Evolutionary conservation across 2,329 filamentous ascomycete genomes (phyloP), one percentile per base, ranked within the genome.

Genomic region (Stenocarpella maydis): DNA sequence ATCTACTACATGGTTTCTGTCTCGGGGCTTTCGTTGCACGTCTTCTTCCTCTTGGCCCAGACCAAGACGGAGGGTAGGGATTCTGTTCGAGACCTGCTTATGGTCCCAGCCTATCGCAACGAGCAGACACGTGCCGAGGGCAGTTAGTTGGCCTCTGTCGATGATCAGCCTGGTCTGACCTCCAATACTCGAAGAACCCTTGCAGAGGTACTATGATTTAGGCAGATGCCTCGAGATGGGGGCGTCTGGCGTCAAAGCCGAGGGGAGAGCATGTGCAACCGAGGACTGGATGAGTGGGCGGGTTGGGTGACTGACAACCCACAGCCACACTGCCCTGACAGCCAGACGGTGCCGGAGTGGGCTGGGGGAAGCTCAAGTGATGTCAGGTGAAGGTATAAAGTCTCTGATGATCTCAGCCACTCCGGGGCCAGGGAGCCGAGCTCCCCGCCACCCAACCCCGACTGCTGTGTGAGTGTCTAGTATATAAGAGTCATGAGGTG

Each of bases 341-440:
- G 8, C 17, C 55, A 34, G n/a, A n/a, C 5, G 10, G 19, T 47
- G 26, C 19, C 21, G 58, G 19, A 47, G 58, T 61, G 58, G 58
- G 58, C 58, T 21, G 58, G 34, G 41, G 58, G 41, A 24, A 47
- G 58, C 26, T 61, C n/a, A n/a, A n/a, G n/a, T n/a, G n/a, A n/a
- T 61, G 58, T 61, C 58, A 61, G 58, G 58, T 61, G 58, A 61
- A 61, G 26, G 26, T 47, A 34, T 61, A 61, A 61, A 47, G 41
- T 19, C 41, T 14, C 34, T 14, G 58, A 19, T 61, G 58, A 61
- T 61, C 58, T 37, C 58, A 61, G 58, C 58, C 58, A 61, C 58
- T 47, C 47, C 39, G 39, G 55, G 58, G 58, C 47, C 41, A 61
- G 58, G 58, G n/a, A 31, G 47, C 58, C 58, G 41, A 61, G 12